A percentile compares a stretch with the other conserved stretches of the same genome.
Conservation (phyloP, 2,329 filamentous ascomycete species). For the Lasiodiplodia theobromae region DNA sequence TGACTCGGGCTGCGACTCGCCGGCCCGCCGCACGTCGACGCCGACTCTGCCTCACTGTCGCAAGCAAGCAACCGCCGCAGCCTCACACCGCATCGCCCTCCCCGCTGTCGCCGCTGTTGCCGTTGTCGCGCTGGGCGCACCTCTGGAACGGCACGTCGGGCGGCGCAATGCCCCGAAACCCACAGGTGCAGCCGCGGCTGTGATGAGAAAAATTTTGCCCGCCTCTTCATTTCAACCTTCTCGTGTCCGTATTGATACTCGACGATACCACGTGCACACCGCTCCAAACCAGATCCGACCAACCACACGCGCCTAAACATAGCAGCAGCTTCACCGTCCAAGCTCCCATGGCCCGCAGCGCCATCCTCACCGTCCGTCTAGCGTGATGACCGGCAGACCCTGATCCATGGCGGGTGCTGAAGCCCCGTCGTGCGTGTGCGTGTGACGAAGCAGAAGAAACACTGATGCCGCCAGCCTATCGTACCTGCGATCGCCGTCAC, state of each 20-base stretch:
- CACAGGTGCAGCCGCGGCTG: neutral
- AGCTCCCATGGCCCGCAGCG: slow-evolving; percentile 17
- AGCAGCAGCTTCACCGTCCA: neutral
- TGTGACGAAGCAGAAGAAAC: slow-evolving; percentile 4
- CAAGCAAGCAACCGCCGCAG: neutral
- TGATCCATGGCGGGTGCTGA: neutral
- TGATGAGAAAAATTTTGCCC: neutral
- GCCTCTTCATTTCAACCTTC: neutral
- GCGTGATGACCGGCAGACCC: slow-evolving; percentile 10
- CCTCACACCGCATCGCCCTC: neutral
- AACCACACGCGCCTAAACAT: slow-evolving; percentile 10
- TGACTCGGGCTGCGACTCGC: neutral
- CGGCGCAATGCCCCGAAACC: slow-evolving; percentile 19
- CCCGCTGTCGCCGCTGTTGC: neutral
- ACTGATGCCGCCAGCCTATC: slow-evolving; percentile 4
- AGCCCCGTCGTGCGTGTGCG: neutral
- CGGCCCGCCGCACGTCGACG: neutral
- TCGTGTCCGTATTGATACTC: slow-evolving; percentile 9
- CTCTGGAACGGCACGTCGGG: neutral
- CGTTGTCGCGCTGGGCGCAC: neutral
- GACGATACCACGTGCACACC: slow-evolving; percentile 22
- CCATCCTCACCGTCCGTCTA: slow-evolving; percentile 19
- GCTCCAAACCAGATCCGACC: slow-evolving; percentile 9
- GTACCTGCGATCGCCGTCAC: neutral
- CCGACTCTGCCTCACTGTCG: neutral